These are phyloP conservation scores for Globisporangium solare DNA, from an alignment of 352 stramenopile genomes.

Conservation along the genomic window DNA sequence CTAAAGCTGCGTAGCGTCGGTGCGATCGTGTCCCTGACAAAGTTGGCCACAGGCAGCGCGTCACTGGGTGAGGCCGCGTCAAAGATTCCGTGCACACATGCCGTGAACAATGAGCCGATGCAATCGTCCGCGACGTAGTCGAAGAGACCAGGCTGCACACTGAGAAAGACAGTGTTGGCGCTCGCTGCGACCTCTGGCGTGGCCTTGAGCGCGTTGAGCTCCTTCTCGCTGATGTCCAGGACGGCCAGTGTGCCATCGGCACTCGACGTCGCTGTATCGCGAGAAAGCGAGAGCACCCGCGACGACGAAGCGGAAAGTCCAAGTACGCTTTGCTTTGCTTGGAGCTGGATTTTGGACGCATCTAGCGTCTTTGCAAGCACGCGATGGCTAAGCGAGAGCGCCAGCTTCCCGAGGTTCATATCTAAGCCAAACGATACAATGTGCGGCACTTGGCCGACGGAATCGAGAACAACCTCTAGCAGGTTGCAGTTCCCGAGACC, in stretches of 20 bases:
- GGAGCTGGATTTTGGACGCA: conserved; percentile 38
- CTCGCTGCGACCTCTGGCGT: conserved; percentile 23
- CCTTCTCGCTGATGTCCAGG: conserved; percentile 27
- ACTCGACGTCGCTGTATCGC: conserved; percentile 36
- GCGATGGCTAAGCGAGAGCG: conserved; percentile 25
- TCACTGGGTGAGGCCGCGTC: conserved; percentile 11
- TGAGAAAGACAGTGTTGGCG: conserved; percentile 28
- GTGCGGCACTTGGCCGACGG: conserved; percentile 29
- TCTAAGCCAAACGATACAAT: conserved; percentile 45
- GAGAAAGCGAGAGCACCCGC: conserved; percentile 21
- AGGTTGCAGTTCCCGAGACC: conserved; percentile 44
- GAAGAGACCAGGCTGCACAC: conserved; percentile 26
- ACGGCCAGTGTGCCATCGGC: conserved; percentile 35
- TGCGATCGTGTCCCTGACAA: conserved; percentile 37
- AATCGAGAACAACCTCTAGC: conserved; percentile 29
- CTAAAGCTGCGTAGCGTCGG: conserved; percentile 53
- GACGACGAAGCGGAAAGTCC: conserved; percentile 2
- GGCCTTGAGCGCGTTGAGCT: conserved; percentile 51
- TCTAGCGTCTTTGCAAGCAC: conserved; percentile 41
- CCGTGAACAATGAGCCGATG: conserved; percentile 19
- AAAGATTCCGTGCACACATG: conserved; percentile 26
- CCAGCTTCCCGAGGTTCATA: conserved; percentile 35
- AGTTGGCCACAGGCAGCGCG: conserved; percentile 28
- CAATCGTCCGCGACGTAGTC: conserved; percentile 47
- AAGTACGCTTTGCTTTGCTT: conserved; percentile 20